Percentiles rank a stretch among this genome's conserved stretches.
Evolutionary conservation across 192 early-diverging fungal genomes (phyloP).

Genomic region (Kappamyces sp.): DNA sequence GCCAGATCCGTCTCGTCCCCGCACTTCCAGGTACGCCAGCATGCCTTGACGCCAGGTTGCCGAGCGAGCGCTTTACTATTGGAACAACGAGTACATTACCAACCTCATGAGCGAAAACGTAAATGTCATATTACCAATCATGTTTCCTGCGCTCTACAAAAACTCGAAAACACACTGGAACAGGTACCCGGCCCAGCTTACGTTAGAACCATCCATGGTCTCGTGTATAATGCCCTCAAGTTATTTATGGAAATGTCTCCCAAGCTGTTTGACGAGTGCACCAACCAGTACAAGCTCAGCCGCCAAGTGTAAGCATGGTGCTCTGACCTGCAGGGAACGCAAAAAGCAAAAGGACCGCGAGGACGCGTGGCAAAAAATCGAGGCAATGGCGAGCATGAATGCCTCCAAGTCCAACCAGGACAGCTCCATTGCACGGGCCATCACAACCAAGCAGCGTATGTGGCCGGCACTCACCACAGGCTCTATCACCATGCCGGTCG

Average conservation of each 20-base stretch:
- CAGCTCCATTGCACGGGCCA: neutral
- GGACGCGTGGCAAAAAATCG: constrained; percentile 74
- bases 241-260: constrained; percentile 96
- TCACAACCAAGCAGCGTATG: neutral
- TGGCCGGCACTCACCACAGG: neutral
- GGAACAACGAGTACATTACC: constrained; percentile 99
- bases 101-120: constrained; percentile 94
- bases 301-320: constrained; percentile 66
- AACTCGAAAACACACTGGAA: constrained; percentile 99
- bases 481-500: constrained; percentile 13
- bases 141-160: constrained; percentile 88
- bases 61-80: constrained; percentile 94
- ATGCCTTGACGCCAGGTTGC: constrained; percentile 61
- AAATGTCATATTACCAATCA: constrained; percentile 84
- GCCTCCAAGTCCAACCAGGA: constrained; percentile 28
- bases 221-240: constrained; percentile 95
- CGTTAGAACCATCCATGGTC: constrained; percentile 85
- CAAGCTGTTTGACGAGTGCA: constrained; percentile 93
- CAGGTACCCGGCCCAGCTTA: constrained; percentile 44
- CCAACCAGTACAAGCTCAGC: constrained; percentile 84
- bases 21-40: constrained; percentile 81
- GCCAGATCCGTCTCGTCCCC: constrained; percentile 90
- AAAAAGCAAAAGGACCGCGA: constrained; percentile 76
- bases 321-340: constrained; percentile 54
- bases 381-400: constrained; percentile 45